Evolutionary conservation across 306 rosid species (phyloP).

Genomic region (Quercus glauca): DNA sequence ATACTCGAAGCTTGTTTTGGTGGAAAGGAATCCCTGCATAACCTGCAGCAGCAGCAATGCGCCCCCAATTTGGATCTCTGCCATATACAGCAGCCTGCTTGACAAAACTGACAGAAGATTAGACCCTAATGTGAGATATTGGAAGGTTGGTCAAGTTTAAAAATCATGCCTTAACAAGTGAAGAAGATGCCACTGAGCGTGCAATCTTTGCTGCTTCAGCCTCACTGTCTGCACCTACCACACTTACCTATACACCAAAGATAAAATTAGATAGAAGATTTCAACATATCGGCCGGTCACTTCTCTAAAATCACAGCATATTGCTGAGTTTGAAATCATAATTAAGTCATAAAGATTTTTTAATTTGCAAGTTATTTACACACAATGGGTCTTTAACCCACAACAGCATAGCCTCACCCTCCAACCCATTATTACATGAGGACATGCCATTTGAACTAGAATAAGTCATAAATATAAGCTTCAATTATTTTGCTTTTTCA

Average conservation of each 20-base stretch:
- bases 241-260: conserved; percentile 56
- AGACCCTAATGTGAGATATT: conserved; percentile 4
- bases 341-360: not conserved
- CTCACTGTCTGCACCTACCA: conserved; percentile 71
- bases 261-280: conserved; percentile 7
- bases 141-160: conserved; percentile 14
- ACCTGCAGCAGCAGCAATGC: conserved; percentile 91
- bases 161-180: conserved; percentile 71
- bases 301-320: conserved; percentile 17
- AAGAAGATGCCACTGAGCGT: conserved; percentile 86
- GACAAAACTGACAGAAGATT: conserved; percentile 15
- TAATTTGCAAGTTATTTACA: no score
- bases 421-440: no score
- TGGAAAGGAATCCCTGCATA: conserved; percentile 77
- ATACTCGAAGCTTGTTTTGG: conserved; percentile 68
- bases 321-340: not conserved
- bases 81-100: conserved; percentile 85
- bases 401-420: no score
- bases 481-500: not conserved
- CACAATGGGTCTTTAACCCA: no score
- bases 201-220: conserved; percentile 89
- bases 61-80: conserved; percentile 98
- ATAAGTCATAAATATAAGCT: not conserved
- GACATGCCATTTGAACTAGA: no score
- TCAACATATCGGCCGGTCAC: not conserved